phyloP scores from a whole-genome alignment of 2,329 filamentous ascomycete species.

The Pseudogymnoascus sp. region DNA sequence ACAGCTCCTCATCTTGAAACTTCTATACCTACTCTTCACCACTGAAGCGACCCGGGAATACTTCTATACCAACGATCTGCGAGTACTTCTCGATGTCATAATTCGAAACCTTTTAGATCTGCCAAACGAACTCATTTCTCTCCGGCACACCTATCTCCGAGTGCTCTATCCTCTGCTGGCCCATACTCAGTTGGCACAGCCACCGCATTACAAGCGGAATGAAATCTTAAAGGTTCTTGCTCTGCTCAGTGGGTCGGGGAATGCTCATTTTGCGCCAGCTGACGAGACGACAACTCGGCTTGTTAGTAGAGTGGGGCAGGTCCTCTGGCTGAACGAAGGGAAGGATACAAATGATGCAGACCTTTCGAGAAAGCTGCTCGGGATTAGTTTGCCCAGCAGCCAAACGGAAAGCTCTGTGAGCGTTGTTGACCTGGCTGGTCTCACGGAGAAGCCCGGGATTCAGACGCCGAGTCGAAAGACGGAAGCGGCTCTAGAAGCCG shows the following conservation, averaged over 20 bases:
- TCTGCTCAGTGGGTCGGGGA: slow-evolving; percentile 58
- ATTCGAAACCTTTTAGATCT: slow-evolving; percentile 94
- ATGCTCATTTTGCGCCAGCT: slow-evolving; percentile 67
- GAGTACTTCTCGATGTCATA: slow-evolving; percentile 89
- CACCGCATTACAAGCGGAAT: slow-evolving; percentile 84
- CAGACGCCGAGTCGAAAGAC: slow-evolving; percentile 64
- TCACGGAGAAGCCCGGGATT: slow-evolving; percentile 73
- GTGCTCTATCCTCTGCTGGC: slow-evolving; percentile 85
- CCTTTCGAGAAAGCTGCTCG: slow-evolving; percentile 52
- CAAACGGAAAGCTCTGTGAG: slow-evolving; percentile 66
- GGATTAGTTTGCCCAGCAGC: slow-evolving; percentile 58
- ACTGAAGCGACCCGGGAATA: slow-evolving; percentile 90
- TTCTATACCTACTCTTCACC: slow-evolving; percentile 90
- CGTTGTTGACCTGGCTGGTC: slow-evolving; percentile 67
- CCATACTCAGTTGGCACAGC: slow-evolving; percentile 79
- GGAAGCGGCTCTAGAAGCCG: slow-evolving; percentile 22
- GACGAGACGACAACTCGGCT: slow-evolving; percentile 73
- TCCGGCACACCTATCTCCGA: slow-evolving; percentile 89
- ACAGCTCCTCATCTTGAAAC: slow-evolving; percentile 91
- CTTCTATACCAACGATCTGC: slow-evolving; percentile 96
- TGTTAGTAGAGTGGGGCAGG: slow-evolving; percentile 64
- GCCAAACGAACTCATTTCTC: slow-evolving; percentile 65
- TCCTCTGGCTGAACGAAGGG: slow-evolving; percentile 53
- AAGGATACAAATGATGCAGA: slow-evolving; percentile 33
- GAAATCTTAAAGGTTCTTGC: slow-evolving; percentile 71